Percentiles rank a stretch among this genome's conserved stretches.
These are phyloP conservation scores for Diphasiastrum complanatum DNA, from an alignment of 83 land plant genomes.

Conservation along the genomic window DNA sequence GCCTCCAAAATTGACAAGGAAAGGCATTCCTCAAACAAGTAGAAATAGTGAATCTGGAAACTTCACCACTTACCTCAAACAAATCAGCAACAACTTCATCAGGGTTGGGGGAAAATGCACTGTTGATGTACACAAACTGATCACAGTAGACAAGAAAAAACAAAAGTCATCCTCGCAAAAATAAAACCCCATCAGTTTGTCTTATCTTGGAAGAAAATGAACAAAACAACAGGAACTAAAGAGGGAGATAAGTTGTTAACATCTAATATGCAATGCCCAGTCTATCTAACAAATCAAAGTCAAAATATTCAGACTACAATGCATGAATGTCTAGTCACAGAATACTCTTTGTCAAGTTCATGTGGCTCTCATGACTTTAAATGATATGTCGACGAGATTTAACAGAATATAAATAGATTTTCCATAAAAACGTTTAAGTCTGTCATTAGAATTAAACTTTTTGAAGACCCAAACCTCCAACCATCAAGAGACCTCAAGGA, in stretches of 20 bases:
- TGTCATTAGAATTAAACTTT: no score
- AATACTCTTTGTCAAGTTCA: no score
- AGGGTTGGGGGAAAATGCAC: conserved; percentile 87
- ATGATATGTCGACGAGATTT: no score
- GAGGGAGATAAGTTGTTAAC: not conserved
- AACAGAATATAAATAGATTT: no score
- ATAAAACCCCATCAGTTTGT: not conserved
- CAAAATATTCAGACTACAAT: no score
- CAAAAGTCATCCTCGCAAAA: not conserved
- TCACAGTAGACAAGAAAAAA: not conserved
- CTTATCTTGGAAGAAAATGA: not conserved
- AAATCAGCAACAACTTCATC: conserved; percentile 76
- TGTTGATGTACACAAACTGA: conserved; percentile 89
- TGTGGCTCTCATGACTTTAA: no score
- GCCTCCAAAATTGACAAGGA: not conserved
- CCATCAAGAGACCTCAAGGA: no score
- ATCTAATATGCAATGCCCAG: not conserved
- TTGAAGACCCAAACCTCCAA: no score
- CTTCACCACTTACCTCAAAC: conserved; percentile 52
- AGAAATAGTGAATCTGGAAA: not conserved
- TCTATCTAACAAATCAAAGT: no score
- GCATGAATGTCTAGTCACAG: no score
- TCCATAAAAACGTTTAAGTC: no score
- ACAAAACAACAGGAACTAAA: not conserved
- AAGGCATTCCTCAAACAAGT: not conserved